A percentile compares a stretch with the other conserved stretches of the same genome.
These are phyloP conservation scores for Chamaenerion angustifolium DNA, from an alignment of 345 rosid genomes.

Conservation along the genomic window DNA sequence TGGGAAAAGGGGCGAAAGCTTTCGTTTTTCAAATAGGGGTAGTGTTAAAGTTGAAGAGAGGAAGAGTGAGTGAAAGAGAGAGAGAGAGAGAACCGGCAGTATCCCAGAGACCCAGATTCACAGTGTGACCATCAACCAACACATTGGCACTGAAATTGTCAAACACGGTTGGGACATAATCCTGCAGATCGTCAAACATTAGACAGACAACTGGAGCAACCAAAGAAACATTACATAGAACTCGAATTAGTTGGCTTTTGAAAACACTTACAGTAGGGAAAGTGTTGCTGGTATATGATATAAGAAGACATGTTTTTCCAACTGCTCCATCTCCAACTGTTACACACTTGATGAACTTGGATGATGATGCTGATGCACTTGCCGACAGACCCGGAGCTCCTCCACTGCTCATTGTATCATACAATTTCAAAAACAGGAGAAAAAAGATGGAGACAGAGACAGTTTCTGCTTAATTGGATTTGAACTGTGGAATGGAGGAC, in stretches of 20 bases:
- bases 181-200: too few species aligned
- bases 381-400: conserved; percentile 8
- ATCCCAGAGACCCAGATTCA: conserved; percentile 86
- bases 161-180: conserved; percentile 43
- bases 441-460: too few species aligned
- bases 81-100: conserved; percentile 57
- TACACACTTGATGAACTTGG: conserved; percentile 83
- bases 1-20: too few species aligned
- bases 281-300: conserved; percentile 13
- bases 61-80: too few species aligned
- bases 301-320: conserved; percentile 80
- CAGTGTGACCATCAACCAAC: conserved; percentile 64
- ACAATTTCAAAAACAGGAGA: too few species aligned
- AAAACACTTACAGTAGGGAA: conserved; percentile 47
- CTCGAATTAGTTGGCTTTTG: too few species aligned
- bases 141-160: conserved; percentile 96
- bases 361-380: conserved; percentile 15
- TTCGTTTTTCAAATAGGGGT: too few species aligned
- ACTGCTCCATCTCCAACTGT: conserved; percentile 95
- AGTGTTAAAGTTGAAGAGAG: too few species aligned
- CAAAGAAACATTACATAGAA: too few species aligned
- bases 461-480: not conserved
- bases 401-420: not conserved
- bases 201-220: not conserved
- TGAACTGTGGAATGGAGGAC: not conserved